A percentile compares a stretch with the other conserved stretches of the same genome.
Conservation (phyloP, 108 stramenopile genomes). For the Craspedostauros australis region DNA sequence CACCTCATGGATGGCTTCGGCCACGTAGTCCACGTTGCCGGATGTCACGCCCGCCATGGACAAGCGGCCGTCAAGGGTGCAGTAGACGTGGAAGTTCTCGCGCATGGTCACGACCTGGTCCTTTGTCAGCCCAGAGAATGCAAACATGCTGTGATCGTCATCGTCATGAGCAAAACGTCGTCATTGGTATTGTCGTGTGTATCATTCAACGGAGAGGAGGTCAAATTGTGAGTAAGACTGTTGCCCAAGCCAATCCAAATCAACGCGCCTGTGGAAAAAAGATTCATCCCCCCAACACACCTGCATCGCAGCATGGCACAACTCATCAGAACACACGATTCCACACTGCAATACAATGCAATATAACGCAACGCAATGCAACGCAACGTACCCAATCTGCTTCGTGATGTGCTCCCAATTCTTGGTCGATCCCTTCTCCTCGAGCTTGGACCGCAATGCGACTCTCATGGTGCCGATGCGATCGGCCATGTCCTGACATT, state of each 20-base stretch:
- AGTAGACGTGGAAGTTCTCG: conserved; percentile 93
- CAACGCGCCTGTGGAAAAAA: too few relatives aligned
- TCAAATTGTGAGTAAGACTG: too few relatives aligned
- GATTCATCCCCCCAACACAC: too few relatives aligned
- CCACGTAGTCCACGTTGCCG: conserved; percentile 94
- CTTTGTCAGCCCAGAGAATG: conserved; percentile 88
- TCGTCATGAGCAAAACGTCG: too few relatives aligned
- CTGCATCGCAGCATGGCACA: too few relatives aligned
- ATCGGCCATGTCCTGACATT: conserved; percentile 97
- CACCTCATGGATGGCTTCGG: conserved; percentile 89
- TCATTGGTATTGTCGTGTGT: too few relatives aligned
- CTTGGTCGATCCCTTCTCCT: conserved; percentile 67
- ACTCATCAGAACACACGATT: too few relatives aligned
- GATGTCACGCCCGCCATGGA: conserved; percentile 98
- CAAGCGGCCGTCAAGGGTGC: conserved; percentile 97
- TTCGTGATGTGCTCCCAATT: conserved; percentile 96
- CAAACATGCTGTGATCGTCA: conserved; percentile 99
- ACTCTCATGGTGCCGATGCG: conserved; percentile 91
- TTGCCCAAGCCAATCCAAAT: too few relatives aligned
- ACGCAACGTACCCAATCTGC: too few relatives aligned
- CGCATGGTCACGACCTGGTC: conserved; percentile 88
- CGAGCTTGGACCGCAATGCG: conserved; percentile 63
- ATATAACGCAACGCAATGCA: too few relatives aligned
- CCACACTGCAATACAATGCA: too few relatives aligned
- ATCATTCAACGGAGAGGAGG: too few relatives aligned